Conservation (phyloP, 2,329 filamentous ascomycete genomes). For the Paraconiothyrium sp. region DNA sequence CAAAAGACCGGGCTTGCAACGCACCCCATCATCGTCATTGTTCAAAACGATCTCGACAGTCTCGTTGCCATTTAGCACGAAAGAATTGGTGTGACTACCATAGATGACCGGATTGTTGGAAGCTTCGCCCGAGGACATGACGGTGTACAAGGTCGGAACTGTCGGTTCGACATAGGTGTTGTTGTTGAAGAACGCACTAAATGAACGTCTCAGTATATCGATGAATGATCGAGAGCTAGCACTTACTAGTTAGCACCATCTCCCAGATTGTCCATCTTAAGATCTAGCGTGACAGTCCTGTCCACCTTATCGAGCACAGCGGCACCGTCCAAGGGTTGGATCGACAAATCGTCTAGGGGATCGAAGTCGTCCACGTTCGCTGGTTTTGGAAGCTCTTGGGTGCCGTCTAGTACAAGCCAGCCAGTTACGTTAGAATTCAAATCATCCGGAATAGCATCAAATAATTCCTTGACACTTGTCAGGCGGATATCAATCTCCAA, state of each 20-base stretch:
- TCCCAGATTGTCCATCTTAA: slow-evolving; percentile 71
- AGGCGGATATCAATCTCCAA: slow-evolving; percentile 17
- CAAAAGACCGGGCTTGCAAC: neutral
- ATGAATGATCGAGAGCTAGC: neutral
- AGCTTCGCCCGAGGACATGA: slow-evolving; percentile 67
- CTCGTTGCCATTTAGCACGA: slow-evolving; percentile 72
- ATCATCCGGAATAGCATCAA: slow-evolving; percentile 71
- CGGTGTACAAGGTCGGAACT: slow-evolving; percentile 83
- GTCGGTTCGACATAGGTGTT: slow-evolving; percentile 78
- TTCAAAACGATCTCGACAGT: slow-evolving; percentile 81
- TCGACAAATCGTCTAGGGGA: slow-evolving; percentile 76
- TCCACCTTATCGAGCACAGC: slow-evolving; percentile 69
- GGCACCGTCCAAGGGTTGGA: slow-evolving; percentile 74
- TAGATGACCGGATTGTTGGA: slow-evolving; percentile 55
- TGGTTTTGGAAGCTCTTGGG: slow-evolving; percentile 58
- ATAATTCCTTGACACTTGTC: slow-evolving; percentile 55
- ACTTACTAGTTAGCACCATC: slow-evolving; percentile 73
- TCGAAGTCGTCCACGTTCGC: slow-evolving; percentile 68
- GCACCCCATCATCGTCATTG: slow-evolving; percentile 66
- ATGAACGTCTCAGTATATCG: slow-evolving; percentile 5
- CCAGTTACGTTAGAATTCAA: slow-evolving; percentile 72
- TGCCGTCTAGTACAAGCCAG: slow-evolving; percentile 64
- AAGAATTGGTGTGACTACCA: slow-evolving; percentile 63
- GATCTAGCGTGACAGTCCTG: slow-evolving; percentile 67
- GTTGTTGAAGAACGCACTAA: slow-evolving; percentile 69